These are phyloP conservation scores for Daldinia caldariorum DNA, from an alignment of 495 filamentous ascomycete species.

Conservation along the genomic window DNA sequence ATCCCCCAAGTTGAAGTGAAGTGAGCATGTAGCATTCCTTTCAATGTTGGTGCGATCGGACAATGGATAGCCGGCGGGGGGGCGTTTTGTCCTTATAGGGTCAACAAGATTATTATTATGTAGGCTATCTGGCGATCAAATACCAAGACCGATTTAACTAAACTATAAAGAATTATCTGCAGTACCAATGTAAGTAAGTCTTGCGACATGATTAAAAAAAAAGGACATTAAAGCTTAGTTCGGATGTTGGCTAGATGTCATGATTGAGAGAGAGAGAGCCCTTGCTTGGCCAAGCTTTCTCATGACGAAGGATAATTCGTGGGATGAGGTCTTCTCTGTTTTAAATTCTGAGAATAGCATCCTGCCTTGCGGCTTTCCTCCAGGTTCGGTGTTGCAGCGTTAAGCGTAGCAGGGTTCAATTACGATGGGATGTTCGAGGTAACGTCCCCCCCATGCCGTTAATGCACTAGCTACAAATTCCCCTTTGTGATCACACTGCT, in stretches of 20 bases:
- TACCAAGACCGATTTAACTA: slow-evolving; percentile 10
- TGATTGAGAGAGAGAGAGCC: slow-evolving; percentile 19
- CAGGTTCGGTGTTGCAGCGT: slow-evolving; percentile 2
- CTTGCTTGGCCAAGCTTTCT: slow-evolving; percentile 26
- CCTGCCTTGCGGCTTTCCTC: background rate
- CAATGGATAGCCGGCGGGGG: slow-evolving; percentile 1
- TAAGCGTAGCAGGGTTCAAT: slow-evolving; percentile 2
- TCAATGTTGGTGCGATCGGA: slow-evolving; percentile 4
- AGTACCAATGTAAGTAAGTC: slow-evolving; percentile 9
- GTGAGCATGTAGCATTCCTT: background rate
- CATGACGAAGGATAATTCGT: slow-evolving; percentile 14
- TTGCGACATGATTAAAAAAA: slow-evolving; percentile 9
- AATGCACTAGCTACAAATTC: background rate
- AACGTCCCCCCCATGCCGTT: background rate
- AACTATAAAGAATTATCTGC: slow-evolving; percentile 10
- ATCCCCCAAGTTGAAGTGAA: background rate
- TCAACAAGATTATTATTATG: background rate
- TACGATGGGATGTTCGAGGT: background rate
- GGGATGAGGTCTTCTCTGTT: slow-evolving; percentile 9
- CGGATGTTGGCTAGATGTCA: slow-evolving; percentile 15
- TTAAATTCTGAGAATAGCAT: background rate
- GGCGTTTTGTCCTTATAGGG: background rate
- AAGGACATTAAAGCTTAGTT: background rate
- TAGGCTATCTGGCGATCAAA: slow-evolving; percentile 22
- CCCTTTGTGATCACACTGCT: no score